These are phyloP conservation scores for Candida saitoana DNA, from an alignment of 805 yeast genomes.

Conservation along the genomic window DNA sequence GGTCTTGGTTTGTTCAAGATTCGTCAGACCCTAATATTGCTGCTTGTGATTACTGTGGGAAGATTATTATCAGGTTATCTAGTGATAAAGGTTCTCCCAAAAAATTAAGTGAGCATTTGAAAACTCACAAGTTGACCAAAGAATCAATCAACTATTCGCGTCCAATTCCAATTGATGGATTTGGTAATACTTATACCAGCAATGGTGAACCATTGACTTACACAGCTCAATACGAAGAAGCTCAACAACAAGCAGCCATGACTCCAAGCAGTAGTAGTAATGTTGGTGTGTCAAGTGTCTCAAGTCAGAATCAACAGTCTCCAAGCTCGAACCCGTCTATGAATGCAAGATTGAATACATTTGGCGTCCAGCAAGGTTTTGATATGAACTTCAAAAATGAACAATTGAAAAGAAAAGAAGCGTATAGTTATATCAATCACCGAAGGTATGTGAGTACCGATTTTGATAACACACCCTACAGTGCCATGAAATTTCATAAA, in stretches of 20 bases:
- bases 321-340: conserved; percentile 1
- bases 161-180: conserved; percentile 34
- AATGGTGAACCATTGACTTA: conserved; percentile 22
- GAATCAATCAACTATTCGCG: conserved; percentile 40
- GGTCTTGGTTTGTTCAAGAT: conserved; percentile 60
- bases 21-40: conserved; percentile 45
- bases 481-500: conserved; percentile 46
- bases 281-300: neutral
- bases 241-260: neutral
- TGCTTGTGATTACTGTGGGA: conserved; percentile 52
- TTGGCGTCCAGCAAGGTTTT: neutral
- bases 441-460: conserved; percentile 23
- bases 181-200: conserved; percentile 31
- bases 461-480: conserved; percentile 41
- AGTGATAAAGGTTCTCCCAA: conserved; percentile 59
- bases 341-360: conserved; percentile 1
- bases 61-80: conserved; percentile 42
- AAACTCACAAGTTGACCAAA: conserved; percentile 47
- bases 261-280: neutral
- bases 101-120: conserved; percentile 53
- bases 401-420: conserved; percentile 4
- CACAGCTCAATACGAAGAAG: conserved; percentile 13
- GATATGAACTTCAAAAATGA: conserved; percentile 1
- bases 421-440: conserved; percentile 10
- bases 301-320: neutral